Conservation (phyloP, 1,284 basidiomycete species). For the Trichosporon inkin region DNA sequence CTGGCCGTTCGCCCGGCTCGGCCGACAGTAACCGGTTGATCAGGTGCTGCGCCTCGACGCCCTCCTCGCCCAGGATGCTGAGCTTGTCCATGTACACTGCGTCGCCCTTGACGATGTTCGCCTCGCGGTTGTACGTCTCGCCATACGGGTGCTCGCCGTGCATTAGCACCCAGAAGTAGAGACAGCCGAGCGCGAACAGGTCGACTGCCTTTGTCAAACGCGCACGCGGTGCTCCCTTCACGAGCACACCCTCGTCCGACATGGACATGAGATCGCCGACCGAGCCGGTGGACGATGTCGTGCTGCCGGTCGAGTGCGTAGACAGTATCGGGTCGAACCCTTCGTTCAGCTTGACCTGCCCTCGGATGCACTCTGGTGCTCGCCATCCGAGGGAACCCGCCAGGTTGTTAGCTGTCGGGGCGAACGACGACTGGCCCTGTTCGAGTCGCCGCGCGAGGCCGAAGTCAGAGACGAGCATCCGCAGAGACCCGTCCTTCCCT, state of each 20-base stretch:
- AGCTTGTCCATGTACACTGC: conserved; percentile 64
- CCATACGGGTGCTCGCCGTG: conserved; percentile 86
- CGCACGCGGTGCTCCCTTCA: conserved; percentile 19
- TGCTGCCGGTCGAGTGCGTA: conserved; percentile 31
- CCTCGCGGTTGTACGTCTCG: conserved; percentile 82
- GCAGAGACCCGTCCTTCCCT: conserved; percentile 61
- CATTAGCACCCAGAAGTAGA: conserved; percentile 87
- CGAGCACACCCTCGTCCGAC: conserved; percentile 18
- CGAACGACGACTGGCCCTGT: conserved; percentile 88
- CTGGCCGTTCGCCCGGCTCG: conserved; percentile 73
- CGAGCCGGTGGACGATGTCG: conserved; percentile 33
- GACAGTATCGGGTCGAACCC: conserved; percentile 61
- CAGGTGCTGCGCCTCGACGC: conserved; percentile 74
- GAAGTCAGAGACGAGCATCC: conserved; percentile 94
- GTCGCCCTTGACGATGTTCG: conserved; percentile 79
- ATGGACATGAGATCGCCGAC: conserved; percentile 15
- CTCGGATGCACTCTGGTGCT: conserved; percentile 85
- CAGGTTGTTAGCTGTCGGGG: conserved; percentile 63
- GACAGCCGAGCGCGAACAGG: conserved; percentile 86
- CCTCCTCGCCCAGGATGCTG: conserved; percentile 82
- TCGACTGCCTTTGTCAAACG: conserved; percentile 87
- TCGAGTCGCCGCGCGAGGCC: conserved; percentile 89
- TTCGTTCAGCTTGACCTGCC: conserved; percentile 84
- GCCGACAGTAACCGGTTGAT: conserved; percentile 71
- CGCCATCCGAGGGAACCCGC: conserved; percentile 93